These are phyloP conservation scores for Elaeis guineensis DNA, from an alignment of 176 grass and related monocot genomes.

Conservation along the genomic window DNA sequence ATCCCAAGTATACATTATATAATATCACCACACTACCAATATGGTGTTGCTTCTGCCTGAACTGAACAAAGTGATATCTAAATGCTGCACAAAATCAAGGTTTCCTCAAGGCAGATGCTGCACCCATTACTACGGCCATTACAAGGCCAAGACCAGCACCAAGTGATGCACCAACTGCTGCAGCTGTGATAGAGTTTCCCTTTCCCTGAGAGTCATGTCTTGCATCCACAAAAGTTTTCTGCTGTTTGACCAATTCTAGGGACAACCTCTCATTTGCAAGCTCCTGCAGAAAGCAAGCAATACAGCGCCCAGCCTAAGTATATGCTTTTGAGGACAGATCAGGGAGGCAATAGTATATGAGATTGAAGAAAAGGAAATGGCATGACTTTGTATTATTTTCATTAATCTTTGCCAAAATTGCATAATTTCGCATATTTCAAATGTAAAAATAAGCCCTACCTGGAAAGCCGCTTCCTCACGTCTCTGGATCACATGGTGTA, in stretches of 20 bases:
- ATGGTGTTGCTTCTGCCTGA: too few species aligned
- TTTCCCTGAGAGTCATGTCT: constrained; percentile 39
- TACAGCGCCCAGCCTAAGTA: not conserved
- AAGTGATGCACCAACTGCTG: constrained; percentile 79
- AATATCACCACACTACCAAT: too few species aligned
- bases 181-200: constrained; percentile 69
- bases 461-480: constrained; percentile 71
- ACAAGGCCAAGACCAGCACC: constrained; percentile 82
- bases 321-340: not conserved
- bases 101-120: constrained; percentile 78
- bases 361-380: too few species aligned
- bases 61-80: too few species aligned
- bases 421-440: not conserved
- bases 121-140: constrained; percentile 94
- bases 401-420: too few species aligned
- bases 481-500: constrained; percentile 49
- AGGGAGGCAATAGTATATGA: too few species aligned
- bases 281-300: constrained; percentile 27
- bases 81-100: constrained; percentile 23
- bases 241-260: constrained; percentile 48
- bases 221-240: constrained; percentile 26
- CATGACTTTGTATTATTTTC: too few species aligned
- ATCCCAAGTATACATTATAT: too few species aligned
- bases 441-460: constrained; percentile 30
- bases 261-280: constrained; percentile 58